Evolutionary conservation across 306 rosid species (phyloP), one percentile per base, ranked within the genome.

Genomic region (Lagenaria siceraria): DNA sequence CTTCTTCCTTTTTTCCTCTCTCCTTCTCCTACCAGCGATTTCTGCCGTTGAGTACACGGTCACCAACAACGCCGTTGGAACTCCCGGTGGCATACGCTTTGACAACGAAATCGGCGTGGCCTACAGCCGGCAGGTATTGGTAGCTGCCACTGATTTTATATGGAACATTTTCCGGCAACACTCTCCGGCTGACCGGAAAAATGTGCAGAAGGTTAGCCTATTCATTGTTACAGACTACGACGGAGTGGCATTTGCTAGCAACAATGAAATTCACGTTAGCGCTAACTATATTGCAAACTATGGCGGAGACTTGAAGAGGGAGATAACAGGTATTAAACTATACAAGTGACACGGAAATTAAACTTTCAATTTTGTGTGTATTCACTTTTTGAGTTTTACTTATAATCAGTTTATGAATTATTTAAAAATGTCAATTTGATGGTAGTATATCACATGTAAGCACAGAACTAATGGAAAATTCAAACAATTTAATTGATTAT

Each of bases 71-170:
- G 95, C 86, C 5, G 77, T 52, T 43, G 40, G 78, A 8, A 87
- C 88, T 29, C 7, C 79, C 0, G 90, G 90, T 0, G 90, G 90
- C 7, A 36, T 56, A 25, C 82, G 85, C 68, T 90, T 82, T 63
- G 70, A 80, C 4, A 63, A 86, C 4, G 54, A 82, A 75, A 52
- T 85, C 6, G 89, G 89, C 5, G 18, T 6, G 13, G 77, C 4
- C 1, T 88, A 83, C 46, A 65, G 58, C 70, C 70, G 36, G 52
- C 81, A 85, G 63, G 73, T 70, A 14, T 35, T 88, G 77, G 24
- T n/a, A 75, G 53, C 78, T 17, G 77, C 86, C 19, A 31, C 85
- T 0, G 35, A 81, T 0, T 88, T 86, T 80, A 81, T 83, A 24
- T 82, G 78, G 76, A 78, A 48, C 2, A 15, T 83, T 36, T 80